A percentile compares a stretch with the other conserved stretches of the same genome.
These are phyloP conservation scores for Alternaria triticimaculans DNA, from an alignment of 2,329 filamentous ascomycete species.

Conservation along the genomic window DNA sequence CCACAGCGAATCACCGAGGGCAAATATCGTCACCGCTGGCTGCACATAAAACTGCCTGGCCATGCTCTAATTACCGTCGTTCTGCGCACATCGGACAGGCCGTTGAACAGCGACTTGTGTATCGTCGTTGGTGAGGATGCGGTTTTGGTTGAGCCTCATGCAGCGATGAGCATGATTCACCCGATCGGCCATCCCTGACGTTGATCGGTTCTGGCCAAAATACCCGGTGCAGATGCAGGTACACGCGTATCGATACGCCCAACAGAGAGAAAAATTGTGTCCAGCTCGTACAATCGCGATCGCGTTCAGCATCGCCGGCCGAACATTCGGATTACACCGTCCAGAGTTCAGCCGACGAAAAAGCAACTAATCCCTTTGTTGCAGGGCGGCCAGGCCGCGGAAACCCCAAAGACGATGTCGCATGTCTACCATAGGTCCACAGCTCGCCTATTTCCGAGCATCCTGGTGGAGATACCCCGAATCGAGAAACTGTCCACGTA, in stretches of 20 bases:
- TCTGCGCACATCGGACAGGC: not conserved
- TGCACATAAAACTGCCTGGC: constrained; percentile 11
- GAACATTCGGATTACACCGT: not conserved
- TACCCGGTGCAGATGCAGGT: not conserved
- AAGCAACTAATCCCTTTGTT: not conserved
- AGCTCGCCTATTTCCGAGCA: constrained; percentile 2
- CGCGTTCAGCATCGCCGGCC: not conserved
- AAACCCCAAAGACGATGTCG: not conserved
- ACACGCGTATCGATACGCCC: constrained; percentile 25
- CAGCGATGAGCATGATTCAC: constrained; percentile 2
- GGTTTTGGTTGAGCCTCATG: not conserved
- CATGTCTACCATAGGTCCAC: constrained; percentile 1
- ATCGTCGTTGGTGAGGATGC: not conserved
- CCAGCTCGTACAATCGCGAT: constrained; percentile 1
- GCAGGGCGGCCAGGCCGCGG: not conserved
- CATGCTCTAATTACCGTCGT: constrained; percentile 6
- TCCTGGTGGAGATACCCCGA: constrained; percentile 3
- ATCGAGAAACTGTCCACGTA: constrained; percentile 12
- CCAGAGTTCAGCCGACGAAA: not conserved
- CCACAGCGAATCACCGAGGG: constrained; percentile 29
- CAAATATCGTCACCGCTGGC: constrained; percentile 13
- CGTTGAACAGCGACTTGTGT: not conserved
- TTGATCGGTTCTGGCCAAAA: constrained; percentile 34
- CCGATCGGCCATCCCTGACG: constrained; percentile 15
- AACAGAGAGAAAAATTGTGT: constrained; percentile 9